Conservation (phyloP, 768 basidiomycete species). For the Podaxis rugospora region DNA sequence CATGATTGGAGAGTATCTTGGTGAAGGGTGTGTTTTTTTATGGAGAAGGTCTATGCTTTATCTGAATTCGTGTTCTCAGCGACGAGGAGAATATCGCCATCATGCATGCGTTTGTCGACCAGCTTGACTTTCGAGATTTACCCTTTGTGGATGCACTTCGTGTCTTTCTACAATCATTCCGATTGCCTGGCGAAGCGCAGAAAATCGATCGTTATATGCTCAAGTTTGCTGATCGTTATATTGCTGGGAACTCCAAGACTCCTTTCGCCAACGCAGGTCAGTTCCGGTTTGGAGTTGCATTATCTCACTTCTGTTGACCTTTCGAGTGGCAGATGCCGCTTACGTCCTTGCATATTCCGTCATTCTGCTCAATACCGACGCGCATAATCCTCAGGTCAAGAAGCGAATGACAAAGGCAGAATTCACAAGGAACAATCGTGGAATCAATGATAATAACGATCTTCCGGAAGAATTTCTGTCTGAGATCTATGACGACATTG, state of each 20-base stretch:
- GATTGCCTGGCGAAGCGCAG: constrained; percentile 94
- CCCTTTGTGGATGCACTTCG: constrained; percentile 89
- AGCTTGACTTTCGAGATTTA: constrained; percentile 78
- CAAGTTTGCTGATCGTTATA: constrained; percentile 97
- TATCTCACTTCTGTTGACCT: background rate
- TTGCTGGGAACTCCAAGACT: constrained; percentile 80
- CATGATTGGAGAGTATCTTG: constrained; percentile 97
- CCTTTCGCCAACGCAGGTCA: constrained; percentile 91
- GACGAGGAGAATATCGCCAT: constrained; percentile 86
- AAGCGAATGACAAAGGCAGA: constrained; percentile 89
- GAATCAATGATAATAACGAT: constrained; percentile 89
- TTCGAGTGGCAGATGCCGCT: constrained; percentile 61
- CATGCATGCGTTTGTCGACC: constrained; percentile 97
- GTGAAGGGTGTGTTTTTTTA: constrained; percentile 73
- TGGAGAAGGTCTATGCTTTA: background rate
- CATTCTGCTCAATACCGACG: constrained; percentile 96
- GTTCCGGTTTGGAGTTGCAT: constrained; percentile 20
- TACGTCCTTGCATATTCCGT: constrained; percentile 95
- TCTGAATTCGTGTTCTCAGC: constrained; percentile 34
- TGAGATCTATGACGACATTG: constrained; percentile 87
- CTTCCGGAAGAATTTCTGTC: constrained; percentile 82
- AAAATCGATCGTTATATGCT: constrained; percentile 99
- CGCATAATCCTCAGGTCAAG: constrained; percentile 93
- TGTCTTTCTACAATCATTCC: constrained; percentile 89
- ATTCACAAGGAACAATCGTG: constrained; percentile 93